These are phyloP conservation scores for Lathyrus tuberosus DNA, from an alignment of 306 rosid species.

Conservation along the genomic window DNA sequence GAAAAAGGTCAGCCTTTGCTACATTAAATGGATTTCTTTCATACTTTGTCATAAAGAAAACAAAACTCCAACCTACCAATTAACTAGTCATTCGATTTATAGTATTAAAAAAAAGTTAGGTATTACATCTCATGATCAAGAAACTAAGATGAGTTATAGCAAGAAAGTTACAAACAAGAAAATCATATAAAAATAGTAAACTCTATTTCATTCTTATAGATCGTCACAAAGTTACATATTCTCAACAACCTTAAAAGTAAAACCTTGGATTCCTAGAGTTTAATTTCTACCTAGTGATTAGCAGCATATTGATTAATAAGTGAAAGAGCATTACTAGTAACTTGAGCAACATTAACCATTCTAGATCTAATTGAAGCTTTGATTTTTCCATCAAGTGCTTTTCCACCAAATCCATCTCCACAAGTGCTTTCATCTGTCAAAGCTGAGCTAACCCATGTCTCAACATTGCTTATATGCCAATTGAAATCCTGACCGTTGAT, in stretches of 20 bases:
- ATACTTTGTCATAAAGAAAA: no score
- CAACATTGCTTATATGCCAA: conserved; percentile 59
- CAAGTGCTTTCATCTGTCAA: conserved; percentile 51
- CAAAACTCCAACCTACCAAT: no score
- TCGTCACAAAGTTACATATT: neutral
- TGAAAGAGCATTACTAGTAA: conserved; percentile 53
- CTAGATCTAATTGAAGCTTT: conserved; percentile 37
- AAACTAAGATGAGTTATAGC: no score
- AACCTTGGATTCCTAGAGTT: neutral
- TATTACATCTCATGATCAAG: no score
- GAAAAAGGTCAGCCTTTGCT: no score
- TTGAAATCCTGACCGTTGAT: conserved; percentile 37
- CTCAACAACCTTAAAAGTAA: neutral
- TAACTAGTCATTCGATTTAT: no score
- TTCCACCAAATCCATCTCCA: conserved; percentile 51
- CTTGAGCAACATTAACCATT: conserved; percentile 52
- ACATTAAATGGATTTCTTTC: no score
- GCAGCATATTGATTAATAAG: conserved; percentile 51
- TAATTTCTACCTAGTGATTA: conserved; percentile 1
- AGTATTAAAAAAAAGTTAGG: no score
- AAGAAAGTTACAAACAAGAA: neutral
- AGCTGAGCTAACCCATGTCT: conserved; percentile 53
- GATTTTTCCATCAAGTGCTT: conserved; percentile 35
- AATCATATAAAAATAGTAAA: neutral
- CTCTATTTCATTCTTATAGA: neutral